A percentile compares a stretch with the other conserved stretches of the same genome.
Conservation (phyloP, 495 filamentous ascomycete species). For the Penicillium atrosanguineum region DNA sequence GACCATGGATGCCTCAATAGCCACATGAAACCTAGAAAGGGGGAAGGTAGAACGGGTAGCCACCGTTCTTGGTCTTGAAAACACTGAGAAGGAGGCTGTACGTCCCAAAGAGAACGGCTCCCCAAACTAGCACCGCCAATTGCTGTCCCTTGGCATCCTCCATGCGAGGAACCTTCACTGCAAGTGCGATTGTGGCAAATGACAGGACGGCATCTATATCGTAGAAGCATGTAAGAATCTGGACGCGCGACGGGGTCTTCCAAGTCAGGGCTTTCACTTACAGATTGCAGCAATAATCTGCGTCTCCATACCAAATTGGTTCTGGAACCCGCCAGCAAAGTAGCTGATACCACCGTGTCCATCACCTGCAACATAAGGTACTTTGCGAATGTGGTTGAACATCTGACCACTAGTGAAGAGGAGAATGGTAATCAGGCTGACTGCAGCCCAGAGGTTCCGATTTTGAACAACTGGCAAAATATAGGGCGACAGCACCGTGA, state of each 20-base stretch:
- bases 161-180: slow-evolving; percentile 87
- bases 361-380: slow-evolving; percentile 90
- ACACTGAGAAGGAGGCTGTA: slow-evolving; percentile 94
- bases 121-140: slow-evolving; percentile 80
- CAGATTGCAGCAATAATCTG: slow-evolving; percentile 95
- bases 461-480: slow-evolving; percentile 84
- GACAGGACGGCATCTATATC: slow-evolving; percentile 82
- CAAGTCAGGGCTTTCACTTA: slow-evolving; percentile 51
- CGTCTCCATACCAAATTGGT: slow-evolving; percentile 92
- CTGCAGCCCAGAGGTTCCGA: slow-evolving; percentile 88
- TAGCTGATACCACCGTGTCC: slow-evolving; percentile 84
- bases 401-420: slow-evolving; percentile 97
- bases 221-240: slow-evolving; percentile 10
- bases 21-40: slow-evolving; percentile 60
- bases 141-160: slow-evolving; percentile 74
- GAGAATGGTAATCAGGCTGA: slow-evolving; percentile 85
- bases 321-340: slow-evolving; percentile 91
- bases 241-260: neutral
- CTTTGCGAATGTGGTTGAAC: slow-evolving; percentile 98
- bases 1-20: too few relatives aligned
- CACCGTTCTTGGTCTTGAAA: slow-evolving; percentile 91
- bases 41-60: slow-evolving; percentile 91
- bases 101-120: slow-evolving; percentile 69
- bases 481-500: slow-evolving; percentile 77
- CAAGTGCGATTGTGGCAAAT: slow-evolving; percentile 85